Base-by-base conservation (phyloP, 352 stramenopile species). In the Plasmopara viticola region DNA sequence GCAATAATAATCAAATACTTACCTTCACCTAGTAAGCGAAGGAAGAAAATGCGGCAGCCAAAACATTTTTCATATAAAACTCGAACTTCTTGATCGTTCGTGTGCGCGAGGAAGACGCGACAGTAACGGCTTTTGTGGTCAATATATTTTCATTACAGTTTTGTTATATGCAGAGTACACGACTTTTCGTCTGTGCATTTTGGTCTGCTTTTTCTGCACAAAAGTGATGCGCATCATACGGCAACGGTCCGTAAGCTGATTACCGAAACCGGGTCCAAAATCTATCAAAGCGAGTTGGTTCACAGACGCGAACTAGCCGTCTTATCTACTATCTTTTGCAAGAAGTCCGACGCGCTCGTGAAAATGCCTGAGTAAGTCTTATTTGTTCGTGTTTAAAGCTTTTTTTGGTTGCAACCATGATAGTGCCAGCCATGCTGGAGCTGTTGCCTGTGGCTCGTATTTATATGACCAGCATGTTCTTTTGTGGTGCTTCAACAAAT, bases 71-170 rank as follows among this genome's bases (percentile, higher is more conserved):
- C 25, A 33, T 39, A 28, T 0, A 37, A 10, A 42, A 0, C 18
- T 63, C 9, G 49, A 60, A 25, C 33, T 10, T 6, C 58, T 47
- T 52, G 12, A 20, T 45, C 48, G 15, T 53, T 59, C 8, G 31
- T 59, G 4, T 55, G 47, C 2, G 48, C 49, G 12, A 56, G 18
- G 30, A 68, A 48, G 4, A 63, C 31, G 2, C 45, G 4, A 13
- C 51, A 57, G 35, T 68, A 64, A 18, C 60, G 58, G 6, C 29
- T 37, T 6, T 53, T 43, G n/a, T 57, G 40, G 12, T 64, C 15
- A 4, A 64, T 20, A 35, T 25, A 25, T 25, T 25, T 25, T 25
- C 20, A 3, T 3, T 25, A 25, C 20, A 3, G 3, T 25, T 25
- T 25, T 25, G 3, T 25, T 25, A 25, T 3, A 25, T 25, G 20